phyloP scores from a whole-genome alignment of 192 early-diverging fungal genomes.

The Entomortierella chlamydospora region DNA sequence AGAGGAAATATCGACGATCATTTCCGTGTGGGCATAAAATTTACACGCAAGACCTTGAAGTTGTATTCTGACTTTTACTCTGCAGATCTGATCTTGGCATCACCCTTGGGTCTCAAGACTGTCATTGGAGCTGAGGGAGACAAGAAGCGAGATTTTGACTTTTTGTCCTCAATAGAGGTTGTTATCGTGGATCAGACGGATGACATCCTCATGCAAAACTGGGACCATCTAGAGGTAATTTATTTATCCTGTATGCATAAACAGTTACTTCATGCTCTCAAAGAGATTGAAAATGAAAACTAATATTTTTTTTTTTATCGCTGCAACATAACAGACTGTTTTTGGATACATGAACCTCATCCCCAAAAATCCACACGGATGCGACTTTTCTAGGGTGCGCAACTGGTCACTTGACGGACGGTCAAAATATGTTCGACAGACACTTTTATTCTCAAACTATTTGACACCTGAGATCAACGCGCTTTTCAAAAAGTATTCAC shows the following conservation, averaged over 20 bases:
- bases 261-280: too few relatives aligned
- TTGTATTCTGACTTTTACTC: constrained; percentile 90
- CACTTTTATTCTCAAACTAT: constrained; percentile 83
- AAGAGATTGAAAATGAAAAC: too few relatives aligned
- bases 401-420: constrained; percentile 88
- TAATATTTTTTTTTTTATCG: too few relatives aligned
- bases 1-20: constrained; percentile 96
- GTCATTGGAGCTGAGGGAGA: constrained; percentile 87
- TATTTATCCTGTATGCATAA: too few relatives aligned
- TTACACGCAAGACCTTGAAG: constrained; percentile 87
- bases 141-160: constrained; percentile 93
- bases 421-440: constrained; percentile 91
- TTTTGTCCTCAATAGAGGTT: constrained; percentile 92
- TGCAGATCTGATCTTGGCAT: constrained; percentile 92
- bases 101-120: constrained; percentile 91
- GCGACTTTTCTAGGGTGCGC: constrained; percentile 94
- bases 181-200: constrained; percentile 89
- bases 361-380: constrained; percentile 92
- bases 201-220: constrained; percentile 96
- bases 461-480: constrained; percentile 93
- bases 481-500: constrained; percentile 76
- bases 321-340: constrained; percentile 64
- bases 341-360: constrained; percentile 88
- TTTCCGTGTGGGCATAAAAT: constrained; percentile 93
- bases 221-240: constrained; percentile 89